phyloP scores from a whole-genome alignment of 306 rosid species.

The Luffa acutangula region DNA sequence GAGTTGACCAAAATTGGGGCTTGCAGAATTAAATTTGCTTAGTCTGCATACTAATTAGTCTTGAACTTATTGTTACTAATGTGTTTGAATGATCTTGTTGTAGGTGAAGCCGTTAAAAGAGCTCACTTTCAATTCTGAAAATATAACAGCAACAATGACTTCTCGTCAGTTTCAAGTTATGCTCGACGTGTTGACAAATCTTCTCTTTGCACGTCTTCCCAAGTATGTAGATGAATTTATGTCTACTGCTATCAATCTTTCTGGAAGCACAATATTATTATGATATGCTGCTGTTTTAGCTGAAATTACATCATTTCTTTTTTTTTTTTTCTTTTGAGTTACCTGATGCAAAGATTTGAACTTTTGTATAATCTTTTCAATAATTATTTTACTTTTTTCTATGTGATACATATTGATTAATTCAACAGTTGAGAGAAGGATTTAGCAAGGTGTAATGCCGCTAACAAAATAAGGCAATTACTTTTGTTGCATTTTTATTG shows the following conservation, averaged over 20 bases:
- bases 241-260: background rate
- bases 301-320: background rate
- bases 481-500: background rate
- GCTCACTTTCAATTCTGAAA: conserved; percentile 73
- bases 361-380: background rate
- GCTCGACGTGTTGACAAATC: conserved; percentile 88
- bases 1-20: no score
- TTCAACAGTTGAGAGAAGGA: background rate
- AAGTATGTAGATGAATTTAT: conserved; percentile 44
- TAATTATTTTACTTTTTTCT: background rate
- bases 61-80: background rate
- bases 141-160: conserved; percentile 95
- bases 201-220: conserved; percentile 85
- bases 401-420: background rate
- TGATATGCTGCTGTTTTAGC: background rate
- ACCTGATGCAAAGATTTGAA: background rate
- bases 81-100: conserved; percentile 22
- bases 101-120: conserved; percentile 97
- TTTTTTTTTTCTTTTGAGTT: background rate
- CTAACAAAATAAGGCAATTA: background rate
- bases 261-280: background rate
- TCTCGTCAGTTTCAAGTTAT: conserved; percentile 98
- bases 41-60: background rate
- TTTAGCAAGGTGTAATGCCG: background rate
- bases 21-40: background rate